phyloP scores from a whole-genome alignment of 306 rosid species.

The Rosa lucieae region DNA sequence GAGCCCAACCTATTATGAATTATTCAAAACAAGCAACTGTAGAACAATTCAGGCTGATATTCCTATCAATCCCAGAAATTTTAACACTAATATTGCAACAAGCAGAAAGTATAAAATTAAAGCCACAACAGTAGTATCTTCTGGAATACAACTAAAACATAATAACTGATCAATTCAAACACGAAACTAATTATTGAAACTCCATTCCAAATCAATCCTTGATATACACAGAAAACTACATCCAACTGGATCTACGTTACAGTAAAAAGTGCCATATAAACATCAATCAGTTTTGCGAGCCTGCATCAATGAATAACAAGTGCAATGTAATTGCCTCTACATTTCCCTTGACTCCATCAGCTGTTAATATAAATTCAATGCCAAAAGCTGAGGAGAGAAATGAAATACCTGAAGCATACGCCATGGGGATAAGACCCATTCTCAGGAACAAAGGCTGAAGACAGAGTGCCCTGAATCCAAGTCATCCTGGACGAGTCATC shows the following conservation, averaged over 20 bases:
- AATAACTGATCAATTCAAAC: neutral
- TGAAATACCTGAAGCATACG: slow-evolving; percentile 65
- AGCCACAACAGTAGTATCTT: neutral
- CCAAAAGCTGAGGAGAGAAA: neutral
- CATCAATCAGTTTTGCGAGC: neutral
- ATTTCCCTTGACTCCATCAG: too few species aligned
- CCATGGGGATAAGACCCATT: slow-evolving; percentile 58
- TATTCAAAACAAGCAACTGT: neutral
- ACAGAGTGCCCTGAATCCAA: slow-evolving; percentile 63
- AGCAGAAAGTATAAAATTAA: neutral
- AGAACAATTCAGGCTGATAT: neutral
- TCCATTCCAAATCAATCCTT: too few species aligned
- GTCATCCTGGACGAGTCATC: slow-evolving; percentile 23
- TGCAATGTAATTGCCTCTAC: neutral
- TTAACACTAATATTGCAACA: neutral
- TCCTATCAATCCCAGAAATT: neutral
- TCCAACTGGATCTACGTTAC: neutral
- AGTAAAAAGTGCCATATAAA: neutral
- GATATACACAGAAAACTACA: neutral
- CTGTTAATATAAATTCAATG: too few species aligned
- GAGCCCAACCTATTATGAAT: neutral
- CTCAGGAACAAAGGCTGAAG: slow-evolving; percentile 21
- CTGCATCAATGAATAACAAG: neutral
- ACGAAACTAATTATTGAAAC: too few species aligned
- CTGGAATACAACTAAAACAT: neutral